Conservation (phyloP, 164 flowering plant genomes). For the Tinospora cordifolia region DNA sequence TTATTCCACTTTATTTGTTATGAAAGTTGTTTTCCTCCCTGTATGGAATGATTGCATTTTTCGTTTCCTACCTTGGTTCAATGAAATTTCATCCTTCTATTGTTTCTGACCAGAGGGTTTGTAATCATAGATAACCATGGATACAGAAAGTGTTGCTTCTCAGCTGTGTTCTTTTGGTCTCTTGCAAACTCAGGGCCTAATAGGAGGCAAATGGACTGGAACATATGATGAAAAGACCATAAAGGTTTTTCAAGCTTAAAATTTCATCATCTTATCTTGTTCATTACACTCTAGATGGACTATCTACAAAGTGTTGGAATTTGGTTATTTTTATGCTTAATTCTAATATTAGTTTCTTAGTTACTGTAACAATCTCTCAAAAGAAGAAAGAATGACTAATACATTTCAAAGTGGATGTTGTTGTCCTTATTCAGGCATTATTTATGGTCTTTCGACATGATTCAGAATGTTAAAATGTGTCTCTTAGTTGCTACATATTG, state of each 20-base stretch:
- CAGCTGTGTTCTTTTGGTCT: constrained; percentile 45
- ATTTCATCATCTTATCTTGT: background rate
- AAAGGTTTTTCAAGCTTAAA: constrained; percentile 34
- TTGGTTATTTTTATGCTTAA: background rate
- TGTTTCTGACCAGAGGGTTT: constrained; percentile 12
- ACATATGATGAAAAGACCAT: constrained; percentile 73
- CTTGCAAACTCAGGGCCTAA: constrained; percentile 60
- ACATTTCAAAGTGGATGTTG: too few species aligned
- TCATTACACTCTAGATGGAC: background rate
- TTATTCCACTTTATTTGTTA: background rate
- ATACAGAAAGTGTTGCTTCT: constrained; percentile 34
- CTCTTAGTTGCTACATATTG: background rate
- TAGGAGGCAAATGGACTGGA: constrained; percentile 84
- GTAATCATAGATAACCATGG: constrained; percentile 49
- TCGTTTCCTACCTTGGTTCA: background rate
- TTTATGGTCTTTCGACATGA: too few species aligned
- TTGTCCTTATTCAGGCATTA: too few species aligned
- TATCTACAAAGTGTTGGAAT: background rate
- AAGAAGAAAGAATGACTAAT: too few species aligned
- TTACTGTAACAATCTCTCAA: background rate
- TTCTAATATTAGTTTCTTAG: background rate
- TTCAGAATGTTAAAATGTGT: too few species aligned
- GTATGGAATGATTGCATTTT: background rate
- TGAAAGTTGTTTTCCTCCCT: background rate
- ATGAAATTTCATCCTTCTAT: background rate